Evolutionary conservation across 2,329 filamentous ascomycete species (phyloP), one percentile per base, ranked within the genome.

Genomic region (Sporothrix protearum): DNA sequence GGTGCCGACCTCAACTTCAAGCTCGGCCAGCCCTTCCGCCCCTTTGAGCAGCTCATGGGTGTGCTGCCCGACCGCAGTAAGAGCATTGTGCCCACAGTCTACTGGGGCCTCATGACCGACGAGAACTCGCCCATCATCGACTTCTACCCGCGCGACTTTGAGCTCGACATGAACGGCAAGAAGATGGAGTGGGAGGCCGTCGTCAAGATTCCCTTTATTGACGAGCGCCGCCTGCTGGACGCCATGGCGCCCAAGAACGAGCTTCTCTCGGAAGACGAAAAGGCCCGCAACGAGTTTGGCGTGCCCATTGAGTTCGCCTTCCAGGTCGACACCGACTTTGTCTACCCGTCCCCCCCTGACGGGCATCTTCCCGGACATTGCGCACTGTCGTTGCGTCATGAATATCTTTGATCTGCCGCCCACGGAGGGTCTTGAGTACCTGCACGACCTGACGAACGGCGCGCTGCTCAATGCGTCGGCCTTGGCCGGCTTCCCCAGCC

Each of bases 111-210:
- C 66, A 99, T 99, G 96, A 97, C 93, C 1, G 92, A 92, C 71
- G 86, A 91, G 1, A 88, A 92, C 19, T 98, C 95, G 19, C 94
- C 96, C 1, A 99, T 99, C 79, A 92, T 97, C 77, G 96, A 99
- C 79, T 99, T 99, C 80, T 99, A 99, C 77, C 96, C 96, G 2
- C 88, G 95, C 76, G 96, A 99, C 77, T 99, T 99, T 77, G 93
- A 96, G 75, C 85, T 99, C 53, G 96, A 99, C 79, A 98, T 99
- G 96, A 98, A 99, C 77, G 96, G 96, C 73, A 99, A 99, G 84
- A 99, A 97, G 83, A 96, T 97, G 92, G 96, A 99, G 75, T 99
- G 96, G 96, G 96, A 99, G 79, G 96, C 96, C 36, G 95, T 99
- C 49, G 94, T 99, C 75, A 99, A 98, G 81, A 99, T 99, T 78